These are phyloP conservation scores for Bacidia gigantensis DNA, from an alignment of 495 filamentous ascomycete species.

Conservation along the genomic window DNA sequence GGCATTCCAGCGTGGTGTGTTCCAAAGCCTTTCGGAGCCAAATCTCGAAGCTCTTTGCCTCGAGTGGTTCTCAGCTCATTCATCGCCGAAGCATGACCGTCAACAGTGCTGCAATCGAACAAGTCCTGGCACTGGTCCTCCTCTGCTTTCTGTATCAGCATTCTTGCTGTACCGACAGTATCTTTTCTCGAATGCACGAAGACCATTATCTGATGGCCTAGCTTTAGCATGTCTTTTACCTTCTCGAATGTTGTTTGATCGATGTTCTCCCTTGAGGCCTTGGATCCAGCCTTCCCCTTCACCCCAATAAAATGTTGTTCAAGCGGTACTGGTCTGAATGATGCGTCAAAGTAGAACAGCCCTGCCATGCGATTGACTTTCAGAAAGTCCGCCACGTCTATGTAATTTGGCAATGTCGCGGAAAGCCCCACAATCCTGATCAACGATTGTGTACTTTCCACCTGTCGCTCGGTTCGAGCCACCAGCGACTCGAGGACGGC, in stretches of 20 bases:
- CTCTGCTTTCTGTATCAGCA: slow-evolving; percentile 70
- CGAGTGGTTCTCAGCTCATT: slow-evolving; percentile 72
- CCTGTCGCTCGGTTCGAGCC: slow-evolving; percentile 85
- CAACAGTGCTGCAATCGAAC: slow-evolving; percentile 56
- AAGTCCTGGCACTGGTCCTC: slow-evolving; percentile 65
- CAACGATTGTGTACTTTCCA: slow-evolving; percentile 93
- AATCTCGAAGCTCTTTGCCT: slow-evolving; percentile 71
- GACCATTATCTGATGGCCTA: slow-evolving; percentile 92
- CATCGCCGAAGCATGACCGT: slow-evolving; percentile 54
- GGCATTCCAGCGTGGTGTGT: slow-evolving; percentile 95
- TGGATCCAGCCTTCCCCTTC: slow-evolving; percentile 75
- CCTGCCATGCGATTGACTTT: slow-evolving; percentile 90
- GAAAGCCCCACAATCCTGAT: slow-evolving; percentile 93
- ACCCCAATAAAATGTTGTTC: slow-evolving; percentile 97
- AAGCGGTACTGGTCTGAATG: slow-evolving; percentile 89
- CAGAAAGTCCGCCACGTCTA: slow-evolving; percentile 92
- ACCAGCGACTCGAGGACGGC: slow-evolving; percentile 92
- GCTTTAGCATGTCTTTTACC: slow-evolving; percentile 79
- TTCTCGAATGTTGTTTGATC: slow-evolving; percentile 82
- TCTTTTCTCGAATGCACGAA: slow-evolving; percentile 97
- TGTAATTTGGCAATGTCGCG: slow-evolving; percentile 88
- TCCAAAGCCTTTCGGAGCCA: slow-evolving; percentile 80
- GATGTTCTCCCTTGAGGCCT: slow-evolving; percentile 70
- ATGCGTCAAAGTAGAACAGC: slow-evolving; percentile 92
- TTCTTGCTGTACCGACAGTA: slow-evolving; percentile 74